Evolutionary conservation across 495 filamentous ascomycete genomes (phyloP).

Genomic region (Friedmanniomyces simplex): DNA sequence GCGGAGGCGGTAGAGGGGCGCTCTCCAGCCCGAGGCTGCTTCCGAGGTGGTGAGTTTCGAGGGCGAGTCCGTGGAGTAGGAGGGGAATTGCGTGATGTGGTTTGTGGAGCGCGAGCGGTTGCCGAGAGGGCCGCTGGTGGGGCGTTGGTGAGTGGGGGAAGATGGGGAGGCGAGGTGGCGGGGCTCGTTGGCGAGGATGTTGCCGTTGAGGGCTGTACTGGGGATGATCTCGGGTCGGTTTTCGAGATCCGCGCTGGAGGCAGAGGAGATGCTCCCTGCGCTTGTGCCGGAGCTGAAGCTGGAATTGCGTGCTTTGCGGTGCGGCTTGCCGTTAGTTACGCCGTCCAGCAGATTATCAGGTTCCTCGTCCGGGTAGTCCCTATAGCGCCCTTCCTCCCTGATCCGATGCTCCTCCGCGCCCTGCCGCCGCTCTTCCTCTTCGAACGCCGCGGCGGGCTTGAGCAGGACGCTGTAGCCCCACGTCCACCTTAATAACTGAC

Average conservation of each 20-base stretch:
- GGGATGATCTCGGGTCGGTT: conserved; percentile 24
- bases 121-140: conserved; percentile 5
- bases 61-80: conserved; percentile 13
- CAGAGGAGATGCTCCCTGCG: conserved; percentile 2
- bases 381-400: conserved; percentile 42
- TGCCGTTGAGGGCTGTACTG: conserved; percentile 38
- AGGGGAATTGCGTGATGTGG: conserved; percentile 26
- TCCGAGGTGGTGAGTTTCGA: not conserved
- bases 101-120: conserved; percentile 16
- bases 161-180: conserved; percentile 11
- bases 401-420: conserved; percentile 6
- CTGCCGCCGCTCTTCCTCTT: conserved; percentile 35
- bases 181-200: conserved; percentile 23
- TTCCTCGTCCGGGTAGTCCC: conserved; percentile 45
- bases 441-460: conserved; percentile 64
- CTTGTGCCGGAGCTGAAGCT: conserved; percentile 21
- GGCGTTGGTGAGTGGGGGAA: not conserved
- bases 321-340: conserved; percentile 34
- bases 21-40: not conserved
- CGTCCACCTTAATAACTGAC: conserved; percentile 90
- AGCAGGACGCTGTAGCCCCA: conserved; percentile 94
- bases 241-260: conserved; percentile 11
- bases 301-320: conserved; percentile 26
- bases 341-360: conserved; percentile 17
- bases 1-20: not conserved